Evolutionary conservation across 345 rosid genomes (phyloP).

Genomic region (Adansonia digitata): DNA sequence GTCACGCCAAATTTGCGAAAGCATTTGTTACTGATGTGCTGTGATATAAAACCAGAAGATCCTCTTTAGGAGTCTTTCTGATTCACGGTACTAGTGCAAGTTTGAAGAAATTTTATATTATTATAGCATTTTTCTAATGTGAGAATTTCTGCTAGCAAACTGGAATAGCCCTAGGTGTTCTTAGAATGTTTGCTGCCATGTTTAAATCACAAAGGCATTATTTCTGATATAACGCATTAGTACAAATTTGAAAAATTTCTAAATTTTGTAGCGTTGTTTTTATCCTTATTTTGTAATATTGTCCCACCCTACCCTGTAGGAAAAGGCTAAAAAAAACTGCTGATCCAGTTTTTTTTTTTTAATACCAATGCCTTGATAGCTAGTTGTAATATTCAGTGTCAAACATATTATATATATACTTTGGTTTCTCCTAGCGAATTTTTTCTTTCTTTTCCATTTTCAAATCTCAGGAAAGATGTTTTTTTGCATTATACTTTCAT

Average conservation of each 20-base stretch:
- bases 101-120: background rate
- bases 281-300: background rate
- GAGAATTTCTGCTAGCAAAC: background rate
- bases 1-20: background rate
- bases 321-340: too few species aligned
- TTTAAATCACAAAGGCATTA: background rate
- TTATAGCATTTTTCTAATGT: background rate
- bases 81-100: slow-evolving; percentile 1
- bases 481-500: background rate
- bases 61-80: background rate
- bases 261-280: background rate
- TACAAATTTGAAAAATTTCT: background rate
- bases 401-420: background rate
- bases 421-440: background rate
- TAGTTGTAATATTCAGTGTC: background rate
- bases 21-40: background rate
- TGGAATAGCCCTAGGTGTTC: background rate
- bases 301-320: background rate
- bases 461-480: background rate
- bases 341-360: too few species aligned
- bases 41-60: background rate
- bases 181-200: background rate
- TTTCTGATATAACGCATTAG: background rate
- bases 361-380: background rate
- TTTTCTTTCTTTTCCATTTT: background rate